Conservation (phyloP, 306 rosid species). For the Prunus dulcis region DNA sequence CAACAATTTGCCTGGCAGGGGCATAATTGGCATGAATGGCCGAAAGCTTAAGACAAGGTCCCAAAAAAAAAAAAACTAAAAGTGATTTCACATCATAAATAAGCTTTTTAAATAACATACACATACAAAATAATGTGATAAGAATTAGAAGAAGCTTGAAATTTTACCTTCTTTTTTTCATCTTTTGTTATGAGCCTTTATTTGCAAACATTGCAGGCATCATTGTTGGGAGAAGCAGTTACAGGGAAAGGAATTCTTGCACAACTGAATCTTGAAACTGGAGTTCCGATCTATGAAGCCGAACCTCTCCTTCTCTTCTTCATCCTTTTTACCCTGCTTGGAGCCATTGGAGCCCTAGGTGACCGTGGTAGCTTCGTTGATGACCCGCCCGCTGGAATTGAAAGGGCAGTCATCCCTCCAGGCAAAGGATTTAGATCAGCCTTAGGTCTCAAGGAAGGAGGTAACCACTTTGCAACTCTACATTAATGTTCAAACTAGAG, state of each 20-base stretch:
- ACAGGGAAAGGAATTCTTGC: slow-evolving; percentile 94
- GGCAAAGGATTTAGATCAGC: slow-evolving; percentile 69
- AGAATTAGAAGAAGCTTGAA: not conserved
- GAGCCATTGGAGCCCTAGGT: slow-evolving; percentile 98
- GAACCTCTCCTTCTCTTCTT: slow-evolving; percentile 95
- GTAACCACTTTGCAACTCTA: slow-evolving; percentile 24
- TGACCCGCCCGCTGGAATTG: slow-evolving; percentile 57
- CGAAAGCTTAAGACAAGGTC: too few species aligned
- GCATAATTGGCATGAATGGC: too few species aligned
- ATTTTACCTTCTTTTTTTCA: not conserved
- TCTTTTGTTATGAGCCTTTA: not conserved
- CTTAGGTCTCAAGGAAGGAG: slow-evolving; percentile 87
- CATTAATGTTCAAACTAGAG: not conserved
- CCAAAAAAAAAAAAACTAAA: too few species aligned
- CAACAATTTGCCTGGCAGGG: too few species aligned
- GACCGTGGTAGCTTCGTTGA: slow-evolving; percentile 92
- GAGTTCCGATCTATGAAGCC: slow-evolving; percentile 90
- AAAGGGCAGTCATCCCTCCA: slow-evolving; percentile 63
- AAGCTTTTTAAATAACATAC: not conserved
- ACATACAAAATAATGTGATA: not conserved
- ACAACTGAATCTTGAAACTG: slow-evolving; percentile 88
- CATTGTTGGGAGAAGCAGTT: slow-evolving; percentile 78
- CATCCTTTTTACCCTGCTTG: slow-evolving; percentile 89
- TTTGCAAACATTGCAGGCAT: slow-evolving; percentile 53
- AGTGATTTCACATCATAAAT: too few species aligned